Evolutionary conservation across 164 flowering plant genomes (phyloP).

Genomic region (Macadamia tetraphylla): DNA sequence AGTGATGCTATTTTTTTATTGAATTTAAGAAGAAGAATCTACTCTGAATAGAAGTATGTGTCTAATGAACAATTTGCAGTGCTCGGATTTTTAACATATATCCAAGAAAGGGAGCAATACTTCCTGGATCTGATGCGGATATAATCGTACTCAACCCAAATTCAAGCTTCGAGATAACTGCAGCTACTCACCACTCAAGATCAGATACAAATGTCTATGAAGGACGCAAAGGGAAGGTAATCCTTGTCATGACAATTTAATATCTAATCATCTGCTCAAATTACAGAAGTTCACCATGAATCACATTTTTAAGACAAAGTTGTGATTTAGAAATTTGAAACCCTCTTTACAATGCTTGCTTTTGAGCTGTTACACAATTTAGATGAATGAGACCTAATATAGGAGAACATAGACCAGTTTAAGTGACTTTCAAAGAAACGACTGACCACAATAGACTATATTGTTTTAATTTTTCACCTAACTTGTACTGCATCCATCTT

Average conservation of each 20-base stretch:
- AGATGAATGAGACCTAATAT: too few relatives aligned
- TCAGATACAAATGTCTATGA: constrained; percentile 88
- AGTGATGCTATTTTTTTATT: background rate
- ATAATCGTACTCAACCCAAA: constrained; percentile 85
- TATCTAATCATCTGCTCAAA: too few relatives aligned
- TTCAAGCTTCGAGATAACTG: constrained; percentile 61
- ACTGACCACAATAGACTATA: too few relatives aligned
- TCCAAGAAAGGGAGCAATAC: constrained; percentile 93
- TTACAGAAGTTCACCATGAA: too few relatives aligned
- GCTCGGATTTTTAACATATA: constrained; percentile 90
- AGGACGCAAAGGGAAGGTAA: constrained; percentile 80
- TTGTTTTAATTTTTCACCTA: too few relatives aligned
- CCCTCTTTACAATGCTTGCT: too few relatives aligned
- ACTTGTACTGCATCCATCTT: too few relatives aligned
- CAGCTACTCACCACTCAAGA: constrained; percentile 73
- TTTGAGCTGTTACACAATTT: too few relatives aligned
- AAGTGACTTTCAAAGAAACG: too few relatives aligned
- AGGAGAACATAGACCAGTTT: too few relatives aligned
- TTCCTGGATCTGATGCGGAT: constrained; percentile 95
- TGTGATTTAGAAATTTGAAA: too few relatives aligned
- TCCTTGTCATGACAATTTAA: background rate
- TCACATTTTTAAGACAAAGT: too few relatives aligned
- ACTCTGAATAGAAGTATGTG: background rate
- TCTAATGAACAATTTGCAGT: constrained; percentile 32
- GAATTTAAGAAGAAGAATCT: background rate